Base-by-base conservation (phyloP, 1,139 yeast genomes). In the Meyerozyma guilliermondii region DNA sequence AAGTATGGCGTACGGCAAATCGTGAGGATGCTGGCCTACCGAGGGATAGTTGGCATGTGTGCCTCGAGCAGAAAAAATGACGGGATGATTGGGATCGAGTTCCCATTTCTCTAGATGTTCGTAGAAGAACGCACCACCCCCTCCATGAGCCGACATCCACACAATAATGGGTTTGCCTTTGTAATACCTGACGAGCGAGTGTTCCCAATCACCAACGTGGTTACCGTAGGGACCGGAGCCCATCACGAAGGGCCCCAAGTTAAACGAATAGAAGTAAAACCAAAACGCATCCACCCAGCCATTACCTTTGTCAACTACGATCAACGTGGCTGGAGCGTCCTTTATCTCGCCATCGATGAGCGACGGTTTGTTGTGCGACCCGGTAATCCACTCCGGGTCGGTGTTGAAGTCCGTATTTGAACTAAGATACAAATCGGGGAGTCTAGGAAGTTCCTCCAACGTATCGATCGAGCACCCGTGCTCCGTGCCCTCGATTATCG, bases 141-240 rank as follows among this genome's bases (percentile, higher is more conserved):
- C 97, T 1, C 97, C 96, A 63, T 92, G 98, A 1, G 98, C 98
- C 26, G 95, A 85, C 95, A 92, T 87, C 98, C 98, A 92, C n/a
- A 91, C 81, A 45, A 85, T 77, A n/a, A 82, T 73, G 0, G 98
- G 98, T 47, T 73, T 66, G 0, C 96, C 96, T 4, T 85, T 76
- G 52, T 81, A 77, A 59, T 87, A 92, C 28, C 98, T 70, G 10
- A 89, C 94, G 35, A 92, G 66, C 3, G 95, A 81, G 60, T 92
- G 98, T 55, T 92, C 98, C 98, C 98, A 92, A 65, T 92, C 98
- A 5, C 98, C 98, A 27, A 92, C 81, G 56, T 92, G 98, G 58
- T 91, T 87, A 0, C 98, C 98, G 66, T 85, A 92, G 0, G 98
- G 98, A 0, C 98, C 98, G 34, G 80, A 78, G 3, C 98, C 98